Conservation (phyloP, 306 rosid genomes). For the Prinsepia uniflora region DNA sequence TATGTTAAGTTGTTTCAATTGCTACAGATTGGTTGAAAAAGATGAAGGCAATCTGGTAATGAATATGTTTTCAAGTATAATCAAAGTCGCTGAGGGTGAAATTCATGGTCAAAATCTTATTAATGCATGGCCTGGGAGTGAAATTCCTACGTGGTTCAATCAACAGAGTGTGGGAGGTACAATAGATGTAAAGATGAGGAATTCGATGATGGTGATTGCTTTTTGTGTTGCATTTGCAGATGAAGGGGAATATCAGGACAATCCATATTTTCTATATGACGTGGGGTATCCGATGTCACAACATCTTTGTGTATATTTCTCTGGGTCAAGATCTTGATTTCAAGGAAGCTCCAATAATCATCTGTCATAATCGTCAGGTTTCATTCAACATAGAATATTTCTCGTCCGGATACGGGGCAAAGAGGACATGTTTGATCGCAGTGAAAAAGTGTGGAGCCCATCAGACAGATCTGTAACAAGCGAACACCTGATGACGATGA, state of each 20-base stretch:
- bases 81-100: neutral
- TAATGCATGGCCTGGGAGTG: constrained; percentile 4
- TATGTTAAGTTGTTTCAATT: neutral
- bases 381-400: neutral
- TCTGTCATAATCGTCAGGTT: no score
- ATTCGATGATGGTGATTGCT: neutral
- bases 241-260: neutral
- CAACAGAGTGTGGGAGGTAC: neutral
- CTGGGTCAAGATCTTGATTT: no score
- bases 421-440: neutral
- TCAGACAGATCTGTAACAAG: neutral
- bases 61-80: neutral
- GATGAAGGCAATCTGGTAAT: neutral
- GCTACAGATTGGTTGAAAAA: constrained; percentile 4
- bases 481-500: neutral
- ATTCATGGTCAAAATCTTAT: neutral
- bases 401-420: fast-evolving
- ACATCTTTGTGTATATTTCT: no score
- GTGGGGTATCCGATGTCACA: no score
- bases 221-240: neutral
- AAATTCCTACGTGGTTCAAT: constrained; percentile 20
- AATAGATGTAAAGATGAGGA: neutral
- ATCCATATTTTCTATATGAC: neutral
- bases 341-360: no score
- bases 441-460: neutral